Evolutionary conservation across 1,284 basidiomycete genomes (phyloP).

Genomic region (Melanopsichium pennsylvanicum): DNA sequence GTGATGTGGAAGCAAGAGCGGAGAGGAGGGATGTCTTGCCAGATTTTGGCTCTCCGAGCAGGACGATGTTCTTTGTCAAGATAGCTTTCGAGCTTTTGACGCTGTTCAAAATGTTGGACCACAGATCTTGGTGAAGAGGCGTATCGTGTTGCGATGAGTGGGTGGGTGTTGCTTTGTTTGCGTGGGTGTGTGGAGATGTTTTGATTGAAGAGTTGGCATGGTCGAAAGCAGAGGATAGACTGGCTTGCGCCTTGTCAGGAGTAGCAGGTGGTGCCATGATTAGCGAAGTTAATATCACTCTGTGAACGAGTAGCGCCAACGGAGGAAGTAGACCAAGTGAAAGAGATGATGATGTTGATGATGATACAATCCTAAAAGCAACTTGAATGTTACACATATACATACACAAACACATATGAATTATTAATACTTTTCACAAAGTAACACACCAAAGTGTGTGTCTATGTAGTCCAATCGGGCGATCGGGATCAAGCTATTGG

Average conservation of each 20-base stretch:
- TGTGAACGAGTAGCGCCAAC: no score
- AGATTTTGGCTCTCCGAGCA: conserved; percentile 76
- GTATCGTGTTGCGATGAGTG: conserved; percentile 1
- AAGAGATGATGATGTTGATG: background rate
- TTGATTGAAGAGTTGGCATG: conserved; percentile 15
- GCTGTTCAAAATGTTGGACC: conserved; percentile 88
- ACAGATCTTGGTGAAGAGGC: conserved; percentile 71
- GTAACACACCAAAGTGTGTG: background rate
- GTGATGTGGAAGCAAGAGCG: conserved; percentile 70
- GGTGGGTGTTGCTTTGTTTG: background rate
- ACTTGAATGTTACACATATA: no score
- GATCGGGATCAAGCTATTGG: background rate
- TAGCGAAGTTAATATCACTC: no score
- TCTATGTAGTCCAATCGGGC: background rate
- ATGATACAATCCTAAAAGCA: no score
- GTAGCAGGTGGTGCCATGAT: conserved; percentile 15
- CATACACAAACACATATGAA: no score
- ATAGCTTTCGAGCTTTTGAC: conserved; percentile 84
- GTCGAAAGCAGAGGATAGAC: conserved; percentile 2
- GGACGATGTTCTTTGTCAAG: conserved; percentile 81
- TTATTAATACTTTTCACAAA: background rate
- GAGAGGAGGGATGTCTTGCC: conserved; percentile 79
- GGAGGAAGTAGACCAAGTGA: no score
- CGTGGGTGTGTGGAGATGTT: conserved; percentile 1
- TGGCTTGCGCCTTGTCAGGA: conserved; percentile 8